Conservation (phyloP, 2,329 filamentous ascomycete species). For the Penicillium janthinellum region DNA sequence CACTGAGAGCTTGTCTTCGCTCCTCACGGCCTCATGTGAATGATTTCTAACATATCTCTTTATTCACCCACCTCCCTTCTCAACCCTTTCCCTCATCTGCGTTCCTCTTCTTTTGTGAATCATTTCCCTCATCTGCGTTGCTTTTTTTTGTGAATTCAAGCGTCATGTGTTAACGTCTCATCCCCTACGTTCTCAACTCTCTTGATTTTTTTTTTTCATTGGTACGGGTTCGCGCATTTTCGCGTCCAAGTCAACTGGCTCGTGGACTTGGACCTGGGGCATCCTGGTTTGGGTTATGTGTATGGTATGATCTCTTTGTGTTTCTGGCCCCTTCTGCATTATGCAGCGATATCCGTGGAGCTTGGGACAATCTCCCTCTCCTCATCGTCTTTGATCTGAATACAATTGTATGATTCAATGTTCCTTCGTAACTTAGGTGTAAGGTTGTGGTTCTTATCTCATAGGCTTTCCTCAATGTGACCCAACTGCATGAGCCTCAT, state of each 20-base stretch:
- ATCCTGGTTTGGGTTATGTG: conserved; percentile 29
- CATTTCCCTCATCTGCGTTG: conserved; percentile 7
- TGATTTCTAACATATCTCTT: conserved; percentile 22
- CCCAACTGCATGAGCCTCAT: not conserved
- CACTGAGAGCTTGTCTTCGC: not conserved
- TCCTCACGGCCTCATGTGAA: conserved; percentile 16
- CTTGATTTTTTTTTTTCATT: conserved; percentile 14
- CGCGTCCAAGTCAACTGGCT: conserved; percentile 23
- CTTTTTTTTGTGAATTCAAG: conserved; percentile 22
- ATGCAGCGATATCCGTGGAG: conserved; percentile 41
- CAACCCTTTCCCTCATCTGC: conserved; percentile 11
- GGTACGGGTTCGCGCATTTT: conserved; percentile 11
- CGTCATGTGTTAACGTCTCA: conserved; percentile 32
- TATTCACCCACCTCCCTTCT: conserved; percentile 11
- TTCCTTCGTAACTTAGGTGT: conserved; percentile 24
- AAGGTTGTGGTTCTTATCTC: not conserved
- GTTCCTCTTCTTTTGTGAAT: not conserved
- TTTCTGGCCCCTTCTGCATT: conserved; percentile 29
- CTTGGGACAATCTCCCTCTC: conserved; percentile 28
- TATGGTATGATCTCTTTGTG: conserved; percentile 26
- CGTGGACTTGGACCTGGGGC: conserved; percentile 24
- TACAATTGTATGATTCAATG: conserved; percentile 37
- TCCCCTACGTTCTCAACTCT: conserved; percentile 19
- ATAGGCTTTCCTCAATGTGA: not conserved
- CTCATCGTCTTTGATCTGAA: conserved; percentile 26